Evolutionary conservation across 768 basidiomycete genomes (phyloP), one percentile per base, ranked within the genome.

Genomic region (Tubosaeta brunneosetosa): DNA sequence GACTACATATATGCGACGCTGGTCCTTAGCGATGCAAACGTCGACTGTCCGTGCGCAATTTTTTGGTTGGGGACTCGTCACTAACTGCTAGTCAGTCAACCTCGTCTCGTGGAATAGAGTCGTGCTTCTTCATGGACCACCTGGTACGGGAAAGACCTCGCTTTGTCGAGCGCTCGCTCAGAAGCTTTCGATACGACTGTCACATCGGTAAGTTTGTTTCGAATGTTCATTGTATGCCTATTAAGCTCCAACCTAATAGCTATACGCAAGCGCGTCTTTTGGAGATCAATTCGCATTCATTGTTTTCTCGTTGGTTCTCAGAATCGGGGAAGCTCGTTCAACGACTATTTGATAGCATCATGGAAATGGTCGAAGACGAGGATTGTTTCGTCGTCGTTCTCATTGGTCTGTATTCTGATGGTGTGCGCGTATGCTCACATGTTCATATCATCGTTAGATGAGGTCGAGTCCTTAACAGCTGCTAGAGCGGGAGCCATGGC

Each of bases 231-330:
- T 17, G 36, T n/a, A 49, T 40, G 46, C 45, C 45, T 31, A 26
- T 38, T 17, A 10, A 58, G 14, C 16, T 36, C 37, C 29, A 36
- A 40, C 43, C 47, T 58, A 34, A 44, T 60, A 95, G 94, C 26
- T 99, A 97, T 66, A 75, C 87, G 0, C 80, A 89, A 68, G 82
- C 91, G 33, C 88, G 92, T 43, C 75, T 99, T 11, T 80, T 99
- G 42, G 97, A 99, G 69, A 97, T 99, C 64, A 98, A 98, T 66
- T 94, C 97, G 0, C 97, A 98, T 71, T 97, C 94, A 2, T 78
- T 99, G 14, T 98, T 99, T 68, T 94, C 92, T 14, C 90, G 94
- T 61, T 99, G 97, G 95, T 99, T 98, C 72, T 97, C 94, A 0
- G 97, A 99, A 66, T 97, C 94, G 0, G 97, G 97, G 14, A 99